Evolutionary conservation across 1,284 basidiomycete species (phyloP).

Genomic region (Leccinum glutinopallens): DNA sequence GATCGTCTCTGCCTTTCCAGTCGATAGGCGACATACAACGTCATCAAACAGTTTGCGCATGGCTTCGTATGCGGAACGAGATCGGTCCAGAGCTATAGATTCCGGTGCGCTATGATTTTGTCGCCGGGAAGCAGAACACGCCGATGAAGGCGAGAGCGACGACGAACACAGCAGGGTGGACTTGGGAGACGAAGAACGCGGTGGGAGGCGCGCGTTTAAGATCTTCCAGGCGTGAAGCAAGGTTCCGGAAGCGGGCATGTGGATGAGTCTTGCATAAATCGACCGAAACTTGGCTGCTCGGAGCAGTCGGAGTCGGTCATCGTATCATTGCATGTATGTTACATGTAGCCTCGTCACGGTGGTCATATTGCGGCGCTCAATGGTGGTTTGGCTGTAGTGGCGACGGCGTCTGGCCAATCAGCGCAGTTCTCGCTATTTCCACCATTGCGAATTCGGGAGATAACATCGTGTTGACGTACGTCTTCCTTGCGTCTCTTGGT

Average conservation of each 20-base stretch:
- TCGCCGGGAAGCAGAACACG: conserved; percentile 47
- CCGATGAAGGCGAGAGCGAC: conserved; percentile 43
- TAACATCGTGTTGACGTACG: conserved; percentile 78
- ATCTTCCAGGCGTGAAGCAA: conserved; percentile 65
- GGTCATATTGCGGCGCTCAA: conserved; percentile 79
- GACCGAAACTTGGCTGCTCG: not conserved
- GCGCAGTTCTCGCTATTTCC: conserved; percentile 81
- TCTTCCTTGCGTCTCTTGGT: not conserved
- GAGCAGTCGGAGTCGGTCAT: not conserved
- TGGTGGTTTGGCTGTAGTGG: conserved; percentile 80
- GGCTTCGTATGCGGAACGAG: conserved; percentile 66
- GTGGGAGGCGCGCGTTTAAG: conserved; percentile 59
- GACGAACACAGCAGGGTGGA: conserved; percentile 32
- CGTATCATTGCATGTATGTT: not conserved
- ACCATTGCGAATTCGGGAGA: conserved; percentile 72
- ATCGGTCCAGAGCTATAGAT: conserved; percentile 61
- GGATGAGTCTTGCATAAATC: conserved; percentile 66
- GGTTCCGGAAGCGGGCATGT: conserved; percentile 70
- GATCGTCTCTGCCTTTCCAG: conserved; percentile 31
- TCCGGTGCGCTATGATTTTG: conserved; percentile 67
- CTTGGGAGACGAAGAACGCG: conserved; percentile 41
- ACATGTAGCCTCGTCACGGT: not conserved
- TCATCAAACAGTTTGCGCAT: conserved; percentile 56
- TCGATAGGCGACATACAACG: conserved; percentile 23
- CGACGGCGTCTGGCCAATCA: conserved; percentile 77